Base-by-base conservation (phyloP, 202 grass and related monocot species). In the Setaria viridis region DNA sequence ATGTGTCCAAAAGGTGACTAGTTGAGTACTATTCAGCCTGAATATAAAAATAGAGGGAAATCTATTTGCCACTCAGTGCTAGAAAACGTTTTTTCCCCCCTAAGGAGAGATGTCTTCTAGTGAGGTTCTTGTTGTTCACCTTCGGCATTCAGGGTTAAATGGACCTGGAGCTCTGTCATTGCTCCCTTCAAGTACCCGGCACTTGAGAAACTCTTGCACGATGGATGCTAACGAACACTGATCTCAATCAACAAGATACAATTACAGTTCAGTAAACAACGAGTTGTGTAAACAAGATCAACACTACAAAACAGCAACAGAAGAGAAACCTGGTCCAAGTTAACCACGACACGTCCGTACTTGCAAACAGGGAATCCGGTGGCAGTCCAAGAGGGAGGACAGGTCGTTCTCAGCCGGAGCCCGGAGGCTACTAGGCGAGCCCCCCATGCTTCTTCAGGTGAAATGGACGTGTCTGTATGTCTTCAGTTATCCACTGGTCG, bases 401-500 rank as follows among this genome's bases (percentile, higher is more conserved):
- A 25, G 66, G 25, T 84, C 75, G 49, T 59, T 76, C 39, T 76
- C 78, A 58, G 55, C 5, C 14, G 13, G 16, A 16, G 11, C 53
- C 53, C 25, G 25, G 25, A 25, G 25, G 25, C 25, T 25, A 25
- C 25, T 25, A 25, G 25, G 25, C 25, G 25, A 25, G 25, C 25
- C 25, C 55, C 55, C 55, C 58, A 79, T 34, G 81, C 67, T 74
- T 59, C 47, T 9, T 88, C 51, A 71, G 80, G 56, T 78, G 81
- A 88, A 50, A 79, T 59, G 67, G 87, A 80, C 75, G 35, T 54
- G 85, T 29, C 62, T n/a, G 71, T 35, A 4, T 74, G 42, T 81
- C 65, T 70, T 55, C 79, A 70, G 64, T 56, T 70, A 43, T 57
- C 63, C 78, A 80, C 19, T 69, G 33, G 20, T 17, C 47, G 49